phyloP scores from a whole-genome alignment of 1,284 basidiomycete genomes.

The Microbotryum saponariae region DNA sequence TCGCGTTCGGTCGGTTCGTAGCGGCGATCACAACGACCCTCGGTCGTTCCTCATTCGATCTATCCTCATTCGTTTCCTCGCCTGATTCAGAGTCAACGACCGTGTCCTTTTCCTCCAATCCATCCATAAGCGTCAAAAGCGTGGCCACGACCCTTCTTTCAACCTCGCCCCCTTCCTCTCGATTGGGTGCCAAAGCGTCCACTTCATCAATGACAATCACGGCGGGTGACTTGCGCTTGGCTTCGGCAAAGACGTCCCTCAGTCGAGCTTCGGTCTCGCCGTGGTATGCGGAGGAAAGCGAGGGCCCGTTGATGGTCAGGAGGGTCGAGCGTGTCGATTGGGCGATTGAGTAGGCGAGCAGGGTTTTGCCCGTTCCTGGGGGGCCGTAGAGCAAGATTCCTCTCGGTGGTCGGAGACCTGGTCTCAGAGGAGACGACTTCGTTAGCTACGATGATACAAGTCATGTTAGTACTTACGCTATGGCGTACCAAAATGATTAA shows the following conservation, averaged over 20 bases:
- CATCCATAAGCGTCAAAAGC: conserved; percentile 88
- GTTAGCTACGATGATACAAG: not conserved
- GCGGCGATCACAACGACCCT: conserved; percentile 93
- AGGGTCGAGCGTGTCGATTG: conserved; percentile 59
- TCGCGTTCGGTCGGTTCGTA: conserved; percentile 92
- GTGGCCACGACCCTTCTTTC: conserved; percentile 95
- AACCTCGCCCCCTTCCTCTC: conserved; percentile 85
- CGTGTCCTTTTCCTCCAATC: conserved; percentile 58
- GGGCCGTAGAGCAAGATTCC: conserved; percentile 86
- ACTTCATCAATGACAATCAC: conserved; percentile 95
- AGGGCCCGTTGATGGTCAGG: conserved; percentile 85
- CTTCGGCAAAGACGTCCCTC: conserved; percentile 80
- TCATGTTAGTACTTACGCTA: conserved; percentile 5
- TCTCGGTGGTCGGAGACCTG: conserved; percentile 77
- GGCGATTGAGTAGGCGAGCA: conserved; percentile 82
- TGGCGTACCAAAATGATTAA: conserved; percentile 68
- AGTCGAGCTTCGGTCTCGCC: conserved; percentile 91
- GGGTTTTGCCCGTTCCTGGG: conserved; percentile 90
- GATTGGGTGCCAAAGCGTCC: conserved; percentile 81
- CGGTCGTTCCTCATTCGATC: conserved; percentile 31
- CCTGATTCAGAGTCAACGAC: conserved; percentile 43
- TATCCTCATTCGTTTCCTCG: conserved; percentile 37
- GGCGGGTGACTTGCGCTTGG: conserved; percentile 62
- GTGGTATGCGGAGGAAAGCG: conserved; percentile 88
- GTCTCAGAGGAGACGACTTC: not conserved